Percentiles rank a stretch among this genome's conserved stretches.
Evolutionary conservation across 148 eudicot species (phyloP).

Genomic region (Pouteria glomerata): DNA sequence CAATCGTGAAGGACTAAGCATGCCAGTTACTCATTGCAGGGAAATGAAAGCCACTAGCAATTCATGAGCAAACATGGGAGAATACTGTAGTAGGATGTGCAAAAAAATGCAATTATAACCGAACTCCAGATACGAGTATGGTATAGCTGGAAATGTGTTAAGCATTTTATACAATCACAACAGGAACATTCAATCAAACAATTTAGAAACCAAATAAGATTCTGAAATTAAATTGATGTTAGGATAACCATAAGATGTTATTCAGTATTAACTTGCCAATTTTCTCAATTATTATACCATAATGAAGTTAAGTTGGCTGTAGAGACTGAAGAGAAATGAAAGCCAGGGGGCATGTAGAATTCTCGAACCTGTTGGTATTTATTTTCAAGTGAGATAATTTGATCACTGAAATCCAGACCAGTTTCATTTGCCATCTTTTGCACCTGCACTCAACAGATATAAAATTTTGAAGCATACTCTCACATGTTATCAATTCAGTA

Average conservation of each 20-base stretch:
- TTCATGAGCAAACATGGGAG: not conserved
- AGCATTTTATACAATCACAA: not conserved
- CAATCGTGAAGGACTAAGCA: not conserved
- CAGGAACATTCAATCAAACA: not conserved
- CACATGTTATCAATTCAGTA: not conserved
- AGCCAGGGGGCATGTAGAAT: not conserved
- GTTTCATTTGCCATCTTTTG: constrained; percentile 89
- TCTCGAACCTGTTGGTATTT: constrained; percentile 66
- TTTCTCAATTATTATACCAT: not conserved
- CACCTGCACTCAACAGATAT: constrained; percentile 38
- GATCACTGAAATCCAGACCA: constrained; percentile 81
- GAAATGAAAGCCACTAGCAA: not conserved
- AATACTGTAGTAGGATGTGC: not conserved
- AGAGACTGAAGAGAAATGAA: not conserved
- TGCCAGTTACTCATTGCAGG: too few relatives aligned
- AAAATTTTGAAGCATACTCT: not conserved
- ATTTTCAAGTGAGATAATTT: constrained; percentile 59
- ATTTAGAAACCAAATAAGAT: not conserved
- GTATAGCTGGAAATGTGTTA: too few relatives aligned
- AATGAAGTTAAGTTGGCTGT: not conserved
- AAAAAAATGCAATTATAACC: not conserved
- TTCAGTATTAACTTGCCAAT: not conserved
- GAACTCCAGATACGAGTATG: not conserved
- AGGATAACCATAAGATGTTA: not conserved
- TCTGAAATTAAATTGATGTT: not conserved